Base-by-base conservation (phyloP, 2,329 filamentous ascomycete genomes). In the Fusarium keratoplasticum region DNA sequence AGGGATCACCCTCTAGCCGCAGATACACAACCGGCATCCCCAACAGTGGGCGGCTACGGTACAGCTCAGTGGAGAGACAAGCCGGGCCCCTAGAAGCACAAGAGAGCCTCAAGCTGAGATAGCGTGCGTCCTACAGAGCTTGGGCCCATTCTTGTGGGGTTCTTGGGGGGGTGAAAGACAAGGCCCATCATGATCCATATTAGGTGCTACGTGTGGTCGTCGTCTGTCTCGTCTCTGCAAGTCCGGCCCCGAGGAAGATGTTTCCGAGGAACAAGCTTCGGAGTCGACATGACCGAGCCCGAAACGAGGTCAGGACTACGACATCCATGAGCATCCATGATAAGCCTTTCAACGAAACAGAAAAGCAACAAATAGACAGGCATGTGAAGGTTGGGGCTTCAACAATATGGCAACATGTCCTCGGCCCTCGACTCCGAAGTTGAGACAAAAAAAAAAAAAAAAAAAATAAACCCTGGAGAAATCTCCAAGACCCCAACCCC, bases 351-450 rank as follows among this genome's bases (percentile, higher is more conserved):
- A 38, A 60, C 58, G 36, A 8, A 52, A 36, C 5, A 66, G 5
- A 40, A 36, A n/a, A 27, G 18, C 25, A 25, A 9, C 18, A 20
- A 33, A n/a, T 5, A 20, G 25, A 20, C 22, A 47, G 61, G 29
- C 72, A 70, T 73, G 73, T 69, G 67, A 67, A 65, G 63, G 75
- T 76, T 77, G 75, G 61, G 75, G 60, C 35, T 75, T 73, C 75
- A 76, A 77, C 71, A 75, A 71, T 44, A 20, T 16, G n/a, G 27
- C 20, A 31, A 54, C 44, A 63, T 38, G 5, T 25, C 18, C 57
- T 42, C 27, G 13, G 60, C 38, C 55, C 44, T 16, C 16, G 5
- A 63, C 64, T 58, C 55, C 61, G 57, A 69, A 68, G 67, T 66
- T 64, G 63, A 72, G 66, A 72, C 66, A 67, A 18, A 9, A n/a